Evolutionary conservation across 345 rosid genomes (phyloP).

Genomic region (Citrus inodora): DNA sequence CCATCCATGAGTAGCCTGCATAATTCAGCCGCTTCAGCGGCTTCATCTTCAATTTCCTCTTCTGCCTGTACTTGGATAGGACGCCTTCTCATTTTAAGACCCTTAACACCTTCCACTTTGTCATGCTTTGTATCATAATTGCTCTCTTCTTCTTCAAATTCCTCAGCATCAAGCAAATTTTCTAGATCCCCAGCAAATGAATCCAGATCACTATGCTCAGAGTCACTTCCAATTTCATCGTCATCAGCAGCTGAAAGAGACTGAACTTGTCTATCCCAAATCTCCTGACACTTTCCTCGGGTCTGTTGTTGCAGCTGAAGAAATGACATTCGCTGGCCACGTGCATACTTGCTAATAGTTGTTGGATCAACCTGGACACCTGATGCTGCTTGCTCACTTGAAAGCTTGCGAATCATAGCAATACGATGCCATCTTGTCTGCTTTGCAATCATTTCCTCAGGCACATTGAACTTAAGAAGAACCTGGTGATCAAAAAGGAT

Average conservation of each 20-base stretch:
- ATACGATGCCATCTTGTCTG: slow-evolving; percentile 99
- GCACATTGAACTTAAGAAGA: slow-evolving; percentile 89
- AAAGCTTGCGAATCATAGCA: slow-evolving; percentile 98
- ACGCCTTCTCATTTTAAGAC: slow-evolving; percentile 85
- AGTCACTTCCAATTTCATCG: slow-evolving; percentile 86
- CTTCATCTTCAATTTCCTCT: slow-evolving; percentile 96
- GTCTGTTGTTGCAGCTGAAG: slow-evolving; percentile 98
- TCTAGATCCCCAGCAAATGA: slow-evolving; percentile 98
- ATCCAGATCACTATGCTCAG: slow-evolving; percentile 95
- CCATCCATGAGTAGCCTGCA: slow-evolving; percentile 96
- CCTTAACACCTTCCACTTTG: slow-evolving; percentile 79
- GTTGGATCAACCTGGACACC: slow-evolving; percentile 96
- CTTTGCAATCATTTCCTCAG: slow-evolving; percentile 83
- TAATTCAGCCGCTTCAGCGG: slow-evolving; percentile 86
- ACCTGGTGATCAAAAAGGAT: slow-evolving; percentile 45
- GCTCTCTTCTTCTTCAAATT: slow-evolving; percentile 71
- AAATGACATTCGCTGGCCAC: slow-evolving; percentile 98
- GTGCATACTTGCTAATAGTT: slow-evolving; percentile 93
- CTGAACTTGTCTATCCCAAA: slow-evolving; percentile 94
- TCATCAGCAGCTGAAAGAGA: slow-evolving; percentile 79
- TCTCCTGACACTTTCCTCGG: slow-evolving; percentile 97
- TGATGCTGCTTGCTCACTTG: slow-evolving; percentile 96
- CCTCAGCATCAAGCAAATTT: slow-evolving; percentile 97
- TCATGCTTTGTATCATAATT: slow-evolving; percentile 56
- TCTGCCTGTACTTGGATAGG: slow-evolving; percentile 76